These are phyloP conservation scores for Monascus ruber DNA, from an alignment of 2,329 filamentous ascomycete species.

Conservation along the genomic window DNA sequence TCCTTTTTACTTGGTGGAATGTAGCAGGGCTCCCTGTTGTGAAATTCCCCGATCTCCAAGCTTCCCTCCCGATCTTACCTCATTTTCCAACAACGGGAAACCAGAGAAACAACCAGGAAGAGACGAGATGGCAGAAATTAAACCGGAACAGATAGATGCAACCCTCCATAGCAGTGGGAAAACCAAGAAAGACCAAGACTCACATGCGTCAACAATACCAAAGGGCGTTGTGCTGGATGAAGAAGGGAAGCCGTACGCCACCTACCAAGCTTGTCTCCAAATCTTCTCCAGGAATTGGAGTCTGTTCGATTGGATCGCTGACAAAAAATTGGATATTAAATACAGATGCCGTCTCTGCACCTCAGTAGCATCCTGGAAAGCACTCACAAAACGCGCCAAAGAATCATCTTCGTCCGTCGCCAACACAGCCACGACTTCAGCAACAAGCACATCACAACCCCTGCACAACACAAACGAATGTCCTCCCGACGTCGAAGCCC, in stretches of 20 bases:
- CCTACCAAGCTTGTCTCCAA: no score
- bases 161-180: conserved; percentile 1
- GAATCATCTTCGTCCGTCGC: conserved; percentile 7
- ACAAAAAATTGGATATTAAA: background rate
- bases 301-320: background rate
- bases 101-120: background rate
- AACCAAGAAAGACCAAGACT: conserved; percentile 12
- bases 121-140: conserved; percentile 7
- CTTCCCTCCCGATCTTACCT: conserved; percentile 6
- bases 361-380: conserved; percentile 35
- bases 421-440: conserved; percentile 13
- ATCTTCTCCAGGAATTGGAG: background rate
- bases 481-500: conserved; percentile 75
- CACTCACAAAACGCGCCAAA: conserved; percentile 31
- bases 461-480: conserved; percentile 48
- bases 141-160: conserved; percentile 13
- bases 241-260: conserved; percentile 39
- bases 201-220: conserved; percentile 21
- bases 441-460: conserved; percentile 17
- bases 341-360: conserved; percentile 38
- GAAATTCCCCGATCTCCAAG: conserved; percentile 1
- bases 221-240: conserved; percentile 40
- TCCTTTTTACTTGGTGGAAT: no score
- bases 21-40: no score
- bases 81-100: conserved; percentile 5